These are phyloP conservation scores for Talaromyces verruculosus DNA, from an alignment of 2,329 filamentous ascomycete genomes.

Conservation along the genomic window DNA sequence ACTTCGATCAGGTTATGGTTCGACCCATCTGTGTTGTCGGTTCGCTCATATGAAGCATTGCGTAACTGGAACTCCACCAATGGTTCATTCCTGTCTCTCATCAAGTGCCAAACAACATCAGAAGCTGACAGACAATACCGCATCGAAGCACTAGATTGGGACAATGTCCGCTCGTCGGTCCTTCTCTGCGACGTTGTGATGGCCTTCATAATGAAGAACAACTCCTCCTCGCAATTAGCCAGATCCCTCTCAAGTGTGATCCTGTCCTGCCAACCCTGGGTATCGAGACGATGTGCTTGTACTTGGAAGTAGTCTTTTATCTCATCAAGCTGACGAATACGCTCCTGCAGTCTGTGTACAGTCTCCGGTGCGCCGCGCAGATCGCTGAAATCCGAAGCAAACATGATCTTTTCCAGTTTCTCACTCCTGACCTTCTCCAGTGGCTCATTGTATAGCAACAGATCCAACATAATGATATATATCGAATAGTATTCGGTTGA, in stretches of 20 bases:
- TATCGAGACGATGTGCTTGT: constrained; percentile 81
- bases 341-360: constrained; percentile 85
- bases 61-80: constrained; percentile 90
- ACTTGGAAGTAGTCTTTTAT: constrained; percentile 97
- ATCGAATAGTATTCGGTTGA: constrained; percentile 96
- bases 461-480: constrained; percentile 95
- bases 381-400: constrained; percentile 97
- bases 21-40: constrained; percentile 94
- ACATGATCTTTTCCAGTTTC: constrained; percentile 95
- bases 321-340: constrained; percentile 89
- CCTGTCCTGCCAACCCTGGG: constrained; percentile 86
- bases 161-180: constrained; percentile 66
- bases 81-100: constrained; percentile 81
- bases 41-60: constrained; percentile 89
- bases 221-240: constrained; percentile 85
- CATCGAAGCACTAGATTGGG: constrained; percentile 74
- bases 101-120: constrained; percentile 96
- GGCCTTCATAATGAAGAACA: constrained; percentile 99
- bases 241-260: constrained; percentile 87
- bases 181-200: constrained; percentile 95
- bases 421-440: constrained; percentile 96
- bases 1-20: constrained; percentile 92
- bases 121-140: constrained; percentile 92
- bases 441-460: constrained; percentile 94
- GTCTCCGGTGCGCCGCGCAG: constrained; percentile 89